A percentile compares a stretch with the other conserved stretches of the same genome.
Conservation (phyloP, 345 rosid species). For the Melaleuca quinquenervia region DNA sequence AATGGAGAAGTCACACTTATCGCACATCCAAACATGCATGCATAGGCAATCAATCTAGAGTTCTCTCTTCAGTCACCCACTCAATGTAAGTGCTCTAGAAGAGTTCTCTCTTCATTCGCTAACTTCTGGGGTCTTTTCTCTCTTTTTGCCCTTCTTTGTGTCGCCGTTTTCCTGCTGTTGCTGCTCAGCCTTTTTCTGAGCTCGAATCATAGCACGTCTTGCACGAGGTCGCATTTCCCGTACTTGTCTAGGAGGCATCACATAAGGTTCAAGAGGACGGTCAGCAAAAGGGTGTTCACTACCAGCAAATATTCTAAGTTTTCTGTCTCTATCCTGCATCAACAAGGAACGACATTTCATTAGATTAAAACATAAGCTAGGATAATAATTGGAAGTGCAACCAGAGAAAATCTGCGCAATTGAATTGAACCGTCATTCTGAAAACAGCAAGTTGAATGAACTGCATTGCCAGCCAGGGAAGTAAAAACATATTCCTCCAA, state of each 20-base stretch:
- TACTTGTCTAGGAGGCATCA: conserved; percentile 74
- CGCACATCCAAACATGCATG: not conserved
- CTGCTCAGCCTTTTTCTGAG: conserved; percentile 73
- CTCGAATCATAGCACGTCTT: conserved; percentile 89
- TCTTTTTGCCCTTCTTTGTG: conserved; percentile 38
- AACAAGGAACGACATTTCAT: not conserved
- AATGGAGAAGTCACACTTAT: not conserved
- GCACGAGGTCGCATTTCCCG: conserved; percentile 91
- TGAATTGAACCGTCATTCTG: not conserved
- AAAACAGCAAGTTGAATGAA: not conserved
- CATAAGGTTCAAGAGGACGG: conserved; percentile 54
- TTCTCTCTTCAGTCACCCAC: conserved; percentile 8
- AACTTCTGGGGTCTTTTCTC: conserved; percentile 28
- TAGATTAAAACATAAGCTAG: not conserved
- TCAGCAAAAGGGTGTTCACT: conserved; percentile 85
- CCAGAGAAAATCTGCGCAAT: not conserved
- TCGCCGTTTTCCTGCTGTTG: conserved; percentile 34
- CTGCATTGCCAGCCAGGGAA: not conserved
- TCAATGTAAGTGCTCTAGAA: not conserved
- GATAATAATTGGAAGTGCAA: not conserved
- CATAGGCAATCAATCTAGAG: not conserved
- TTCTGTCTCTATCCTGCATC: conserved; percentile 83
- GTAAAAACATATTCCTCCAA: not conserved
- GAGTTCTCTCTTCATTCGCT: conserved; percentile 8
- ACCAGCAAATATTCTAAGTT: conserved; percentile 78